Evolutionary conservation across 805 yeast species (phyloP).

Genomic region (Hanseniaspora taiwanica): DNA sequence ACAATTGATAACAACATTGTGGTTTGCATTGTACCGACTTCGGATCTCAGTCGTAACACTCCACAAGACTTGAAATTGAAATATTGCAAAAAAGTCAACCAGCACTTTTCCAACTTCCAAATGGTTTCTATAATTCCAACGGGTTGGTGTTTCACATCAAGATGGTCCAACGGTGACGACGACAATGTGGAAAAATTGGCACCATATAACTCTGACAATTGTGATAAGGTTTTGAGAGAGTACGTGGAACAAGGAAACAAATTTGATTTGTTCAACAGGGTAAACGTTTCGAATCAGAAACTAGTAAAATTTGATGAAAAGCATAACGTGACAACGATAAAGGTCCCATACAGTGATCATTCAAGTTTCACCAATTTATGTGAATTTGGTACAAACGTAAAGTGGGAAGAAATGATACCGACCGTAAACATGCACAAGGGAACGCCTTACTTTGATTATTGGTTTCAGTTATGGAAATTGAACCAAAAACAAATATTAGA

Average conservation of each 20-base stretch:
- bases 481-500: conserved; percentile 6
- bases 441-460: conserved; percentile 14
- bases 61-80: conserved; percentile 21
- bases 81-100: conserved; percentile 9
- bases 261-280: conserved; percentile 14
- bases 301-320: conserved; percentile 19
- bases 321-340: conserved; percentile 33
- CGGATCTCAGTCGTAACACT: conserved; percentile 27
- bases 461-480: conserved; percentile 25
- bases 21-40: conserved; percentile 36
- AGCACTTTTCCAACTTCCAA: conserved; percentile 9
- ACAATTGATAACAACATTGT: conserved; percentile 20
- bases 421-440: conserved; percentile 41
- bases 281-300: conserved; percentile 7
- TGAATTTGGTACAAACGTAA: conserved; percentile 42
- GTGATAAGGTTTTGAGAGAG: conserved; percentile 9
- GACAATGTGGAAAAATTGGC: conserved; percentile 5
- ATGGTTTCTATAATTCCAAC: conserved; percentile 75
- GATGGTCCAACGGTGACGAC: conserved; percentile 7
- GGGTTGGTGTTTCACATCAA: conserved; percentile 64
- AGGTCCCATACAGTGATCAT: conserved; percentile 88
- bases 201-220: conserved; percentile 1
- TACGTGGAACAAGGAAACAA: conserved; percentile 8
- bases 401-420: conserved; percentile 48
- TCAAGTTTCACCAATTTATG: conserved; percentile 76